A percentile compares a stretch with the other conserved stretches of the same genome.
Evolutionary conservation across 495 filamentous ascomycete genomes (phyloP).

Genomic region (Podospora bellae-mahoneyi): DNA sequence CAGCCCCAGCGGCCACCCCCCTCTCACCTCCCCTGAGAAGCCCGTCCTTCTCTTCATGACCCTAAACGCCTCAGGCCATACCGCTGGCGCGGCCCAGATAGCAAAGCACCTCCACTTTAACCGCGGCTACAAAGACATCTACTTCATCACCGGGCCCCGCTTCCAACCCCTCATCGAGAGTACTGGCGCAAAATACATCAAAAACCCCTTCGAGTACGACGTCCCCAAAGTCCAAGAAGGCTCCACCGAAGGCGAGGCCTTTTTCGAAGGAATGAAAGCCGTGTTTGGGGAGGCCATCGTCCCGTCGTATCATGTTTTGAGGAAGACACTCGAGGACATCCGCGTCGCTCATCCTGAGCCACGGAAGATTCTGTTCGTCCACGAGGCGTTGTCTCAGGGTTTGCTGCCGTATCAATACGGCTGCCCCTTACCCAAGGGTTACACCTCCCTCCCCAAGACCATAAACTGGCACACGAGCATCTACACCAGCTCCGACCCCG

Average conservation of each 20-base stretch:
- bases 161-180: conserved; percentile 23
- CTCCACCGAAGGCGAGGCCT: background rate
- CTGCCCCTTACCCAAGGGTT: conserved; percentile 23
- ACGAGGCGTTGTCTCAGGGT: conserved; percentile 32
- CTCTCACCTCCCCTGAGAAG: conserved; percentile 10
- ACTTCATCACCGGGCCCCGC: conserved; percentile 31
- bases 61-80: conserved; percentile 17
- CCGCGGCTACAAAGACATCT: conserved; percentile 29
- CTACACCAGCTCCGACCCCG: conserved; percentile 19
- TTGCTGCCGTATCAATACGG: conserved; percentile 28
- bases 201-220: conserved; percentile 10
- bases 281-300: conserved; percentile 22
- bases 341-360: conserved; percentile 19
- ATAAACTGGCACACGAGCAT: conserved; percentile 23
- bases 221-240: background rate
- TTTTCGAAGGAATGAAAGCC: conserved; percentile 10
- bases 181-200: conserved; percentile 16
- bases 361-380: conserved; percentile 30
- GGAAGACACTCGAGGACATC: conserved; percentile 25
- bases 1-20: background rate
- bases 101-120: conserved; percentile 28
- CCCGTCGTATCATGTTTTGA: conserved; percentile 23
- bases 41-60: conserved; percentile 26
- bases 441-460: conserved; percentile 14
- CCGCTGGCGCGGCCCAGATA: conserved; percentile 9